Evolutionary conservation across 257 asterid genomes (phyloP), one percentile per base, ranked within the genome.

Genomic region (Solanum sejunctum): DNA sequence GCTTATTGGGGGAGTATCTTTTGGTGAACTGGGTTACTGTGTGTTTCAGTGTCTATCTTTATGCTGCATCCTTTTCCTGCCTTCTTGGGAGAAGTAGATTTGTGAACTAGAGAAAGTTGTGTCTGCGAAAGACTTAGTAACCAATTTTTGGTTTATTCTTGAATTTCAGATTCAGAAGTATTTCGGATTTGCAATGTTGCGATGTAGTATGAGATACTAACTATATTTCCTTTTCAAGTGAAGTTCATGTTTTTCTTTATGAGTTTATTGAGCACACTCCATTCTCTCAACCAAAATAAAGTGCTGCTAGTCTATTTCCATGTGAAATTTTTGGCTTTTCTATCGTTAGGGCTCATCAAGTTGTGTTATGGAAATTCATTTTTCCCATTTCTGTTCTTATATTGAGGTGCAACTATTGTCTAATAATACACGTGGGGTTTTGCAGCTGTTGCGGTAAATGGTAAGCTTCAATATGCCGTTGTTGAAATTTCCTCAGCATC

Each of bases 361-460:
- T 51, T 5, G 7, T 77, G 82, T 47, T 26, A 51, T 26, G 82
- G 82, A 49, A 73, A 77, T 51, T 77, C 82, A 47, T 47, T 77
- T 75, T 72, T 75, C 0, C 0, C 63, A 15, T 51, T 51, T 0
- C 82, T 52, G 15, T 51, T 49, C 60, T 13, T 49, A 51, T 51
- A 77, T 51, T 51, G 82, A 28, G 64, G 11, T 54, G 26, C 87
- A 83, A 51, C 79, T n/a, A 71, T 39, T 51, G 55, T 73, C 52
- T 71, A 67, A 41, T 51, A 52, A 18, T 52, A 47, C 8, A 21
- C 9, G 61, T 83, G 86, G 67, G 54, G 72, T 73, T 87, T 60
- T 39, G 84, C 94, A 96, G 99, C 98, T 84, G 97, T 95, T 87
- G 98, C 99, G 23, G 93, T 96, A 89, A 96, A 96, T 89, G 89